Conservation (phyloP, 495 filamentous ascomycete species). For the Aspergillus affinis region DNA sequence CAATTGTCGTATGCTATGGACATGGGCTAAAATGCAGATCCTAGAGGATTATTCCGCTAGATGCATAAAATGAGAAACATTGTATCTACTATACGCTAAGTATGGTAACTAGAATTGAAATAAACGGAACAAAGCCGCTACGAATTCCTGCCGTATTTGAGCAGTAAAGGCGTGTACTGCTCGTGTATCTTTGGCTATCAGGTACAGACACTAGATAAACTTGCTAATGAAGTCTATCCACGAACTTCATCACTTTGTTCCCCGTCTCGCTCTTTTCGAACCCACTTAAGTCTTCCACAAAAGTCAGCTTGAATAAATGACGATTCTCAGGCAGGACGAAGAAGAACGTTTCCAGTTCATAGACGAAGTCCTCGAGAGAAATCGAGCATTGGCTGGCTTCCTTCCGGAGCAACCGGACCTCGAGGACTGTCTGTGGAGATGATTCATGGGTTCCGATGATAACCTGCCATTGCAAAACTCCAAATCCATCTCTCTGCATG, state of each 20-base stretch:
- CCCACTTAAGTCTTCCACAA: constrained; percentile 7
- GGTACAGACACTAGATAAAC: too few relatives aligned
- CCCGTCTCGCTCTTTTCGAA: constrained; percentile 13
- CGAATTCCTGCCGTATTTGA: too few relatives aligned
- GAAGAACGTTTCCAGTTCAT: constrained; percentile 1
- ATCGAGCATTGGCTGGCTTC: constrained; percentile 19
- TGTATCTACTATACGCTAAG: too few relatives aligned
- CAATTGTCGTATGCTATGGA: too few relatives aligned
- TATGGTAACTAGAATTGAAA: too few relatives aligned
- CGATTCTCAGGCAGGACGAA: constrained; percentile 4
- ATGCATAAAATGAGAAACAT: too few relatives aligned
- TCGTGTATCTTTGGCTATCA: too few relatives aligned
- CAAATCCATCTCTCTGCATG: constrained; percentile 19
- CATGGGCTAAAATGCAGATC: too few relatives aligned
- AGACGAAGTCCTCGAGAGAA: constrained; percentile 1
- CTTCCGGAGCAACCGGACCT: constrained; percentile 15
- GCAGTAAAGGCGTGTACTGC: too few relatives aligned
- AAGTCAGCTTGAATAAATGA: constrained; percentile 6
- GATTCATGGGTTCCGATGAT: constrained; percentile 22
- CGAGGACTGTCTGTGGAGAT: constrained; percentile 7
- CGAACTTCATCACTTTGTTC: constrained; percentile 13
- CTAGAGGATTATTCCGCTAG: too few relatives aligned
- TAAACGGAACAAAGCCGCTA: too few relatives aligned
- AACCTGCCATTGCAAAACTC: constrained; percentile 39
- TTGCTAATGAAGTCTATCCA: constrained; percentile 7